These are phyloP conservation scores for Fusarium sp. DNA, from an alignment of 2,329 filamentous ascomycete genomes.

Conservation along the genomic window DNA sequence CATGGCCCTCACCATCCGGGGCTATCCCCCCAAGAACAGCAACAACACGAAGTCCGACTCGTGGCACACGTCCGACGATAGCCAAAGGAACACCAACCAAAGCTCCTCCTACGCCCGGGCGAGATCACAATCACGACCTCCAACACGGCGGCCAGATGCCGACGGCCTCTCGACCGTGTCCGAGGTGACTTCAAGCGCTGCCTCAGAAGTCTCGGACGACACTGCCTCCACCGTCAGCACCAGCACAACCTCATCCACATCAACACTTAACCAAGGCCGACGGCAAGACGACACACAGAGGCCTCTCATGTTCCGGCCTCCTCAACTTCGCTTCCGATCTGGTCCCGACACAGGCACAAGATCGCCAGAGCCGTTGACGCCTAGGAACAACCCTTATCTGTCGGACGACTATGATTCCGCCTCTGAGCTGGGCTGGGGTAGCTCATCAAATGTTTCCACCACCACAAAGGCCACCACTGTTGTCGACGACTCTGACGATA, in stretches of 20 bases:
- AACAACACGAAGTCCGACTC: conserved; percentile 33
- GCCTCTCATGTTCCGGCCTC: conserved; percentile 41
- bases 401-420: conserved; percentile 46
- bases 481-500: conserved; percentile 39
- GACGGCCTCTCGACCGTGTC: conserved; percentile 44
- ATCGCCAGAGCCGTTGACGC: conserved; percentile 37
- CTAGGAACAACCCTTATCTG: conserved; percentile 31
- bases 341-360: conserved; percentile 25
- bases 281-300: conserved; percentile 16
- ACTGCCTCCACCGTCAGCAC: conserved; percentile 16
- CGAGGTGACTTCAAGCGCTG: conserved; percentile 26
- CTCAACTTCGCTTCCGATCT: conserved; percentile 41
- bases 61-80: conserved; percentile 28
- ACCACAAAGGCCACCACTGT: conserved; percentile 42
- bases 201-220: conserved; percentile 17
- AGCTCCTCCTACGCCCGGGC: conserved; percentile 31
- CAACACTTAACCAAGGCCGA: conserved; percentile 6
- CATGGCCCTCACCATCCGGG: conserved; percentile 44
- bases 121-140: conserved; percentile 38
- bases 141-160: conserved; percentile 29
- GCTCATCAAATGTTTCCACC: conserved; percentile 37
- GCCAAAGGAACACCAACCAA: conserved; percentile 22
- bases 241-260: conserved; percentile 11
- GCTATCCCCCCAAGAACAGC: conserved; percentile 36
- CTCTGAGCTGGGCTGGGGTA: conserved; percentile 37